Percentiles rank a stretch among this genome's conserved stretches.
phyloP scores from a whole-genome alignment of 257 asterid species.

The Gentiana straminea region DNA sequence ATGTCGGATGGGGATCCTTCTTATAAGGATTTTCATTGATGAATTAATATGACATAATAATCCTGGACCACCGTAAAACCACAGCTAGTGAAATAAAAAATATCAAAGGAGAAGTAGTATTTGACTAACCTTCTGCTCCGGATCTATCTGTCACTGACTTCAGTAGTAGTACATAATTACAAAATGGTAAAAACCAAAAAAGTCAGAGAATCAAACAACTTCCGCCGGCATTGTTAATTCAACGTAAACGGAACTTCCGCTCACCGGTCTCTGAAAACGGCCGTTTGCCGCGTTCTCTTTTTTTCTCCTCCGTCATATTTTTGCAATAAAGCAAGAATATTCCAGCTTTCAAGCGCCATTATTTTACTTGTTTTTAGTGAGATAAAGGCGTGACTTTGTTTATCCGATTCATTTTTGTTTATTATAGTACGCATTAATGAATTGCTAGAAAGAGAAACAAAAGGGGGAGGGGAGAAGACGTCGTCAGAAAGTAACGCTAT shows the following conservation, averaged over 20 bases:
- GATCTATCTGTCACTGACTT: too few relatives aligned
- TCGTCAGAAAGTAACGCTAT: conserved; percentile 22
- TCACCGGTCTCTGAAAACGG: conserved; percentile 9
- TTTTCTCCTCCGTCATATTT: not conserved
- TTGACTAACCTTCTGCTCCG: too few relatives aligned
- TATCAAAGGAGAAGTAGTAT: too few relatives aligned
- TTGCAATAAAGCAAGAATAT: conserved; percentile 12
- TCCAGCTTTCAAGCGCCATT: conserved; percentile 7
- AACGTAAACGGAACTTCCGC: conserved; percentile 6
- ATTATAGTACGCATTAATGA: not conserved
- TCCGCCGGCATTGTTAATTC: conserved; percentile 16
- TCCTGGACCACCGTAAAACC: too few relatives aligned
- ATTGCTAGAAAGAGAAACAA: conserved; percentile 7
- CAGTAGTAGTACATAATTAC: too few relatives aligned
- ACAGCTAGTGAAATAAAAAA: too few relatives aligned
- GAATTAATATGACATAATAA: too few relatives aligned
- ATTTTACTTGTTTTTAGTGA: conserved; percentile 4
- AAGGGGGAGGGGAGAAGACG: conserved; percentile 3
- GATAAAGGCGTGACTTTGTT: not conserved
- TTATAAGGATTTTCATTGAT: too few relatives aligned
- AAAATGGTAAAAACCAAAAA: not conserved
- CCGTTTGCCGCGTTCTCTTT: conserved; percentile 11
- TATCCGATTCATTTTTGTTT: not conserved
- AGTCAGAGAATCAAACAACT: conserved; percentile 9
- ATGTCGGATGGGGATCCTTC: too few relatives aligned